These are phyloP conservation scores for Globisporangium takayamanum DNA, from an alignment of 352 stramenopile genomes.

Conservation along the genomic window DNA sequence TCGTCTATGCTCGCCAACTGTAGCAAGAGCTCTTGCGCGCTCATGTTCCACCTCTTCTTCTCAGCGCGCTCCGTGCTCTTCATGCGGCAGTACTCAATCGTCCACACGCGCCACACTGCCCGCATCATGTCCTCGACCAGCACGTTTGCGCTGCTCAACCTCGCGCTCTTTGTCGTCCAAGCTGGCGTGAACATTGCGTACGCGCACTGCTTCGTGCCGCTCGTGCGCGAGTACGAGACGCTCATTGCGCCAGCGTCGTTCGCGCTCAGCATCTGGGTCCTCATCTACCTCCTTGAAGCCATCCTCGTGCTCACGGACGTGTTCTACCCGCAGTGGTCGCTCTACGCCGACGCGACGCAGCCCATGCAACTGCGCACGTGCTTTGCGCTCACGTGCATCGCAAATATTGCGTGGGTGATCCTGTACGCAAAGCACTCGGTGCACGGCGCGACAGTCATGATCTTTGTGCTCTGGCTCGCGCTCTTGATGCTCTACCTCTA, in stretches of 20 bases:
- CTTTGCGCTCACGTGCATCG: slow-evolving; percentile 58
- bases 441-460: slow-evolving; percentile 46
- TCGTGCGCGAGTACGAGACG: slow-evolving; percentile 58
- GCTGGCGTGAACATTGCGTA: slow-evolving; percentile 63
- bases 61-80: slow-evolving; percentile 11
- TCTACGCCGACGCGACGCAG: slow-evolving; percentile 67
- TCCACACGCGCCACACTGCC: not conserved
- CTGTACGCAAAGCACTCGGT: slow-evolving; percentile 50
- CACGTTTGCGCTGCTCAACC: slow-evolving; percentile 53
- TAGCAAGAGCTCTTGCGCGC: slow-evolving; percentile 4
- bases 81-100: slow-evolving; percentile 8
- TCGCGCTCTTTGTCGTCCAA: slow-evolving; percentile 49
- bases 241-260: slow-evolving; percentile 64
- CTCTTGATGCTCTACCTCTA: slow-evolving; percentile 75
- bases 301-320: slow-evolving; percentile 60
- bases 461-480: slow-evolving; percentile 65
- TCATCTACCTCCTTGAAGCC: slow-evolving; percentile 60
- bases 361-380: slow-evolving; percentile 53
- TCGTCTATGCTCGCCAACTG: no score
- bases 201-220: slow-evolving; percentile 39
- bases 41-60: slow-evolving; percentile 14
- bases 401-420: slow-evolving; percentile 64
- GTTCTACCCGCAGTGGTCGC: slow-evolving; percentile 52
- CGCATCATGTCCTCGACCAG: slow-evolving; percentile 15
- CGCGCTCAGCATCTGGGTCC: slow-evolving; percentile 56